phyloP scores from a whole-genome alignment of 192 early-diverging fungal genomes.

The Coemansia sp. region DNA sequence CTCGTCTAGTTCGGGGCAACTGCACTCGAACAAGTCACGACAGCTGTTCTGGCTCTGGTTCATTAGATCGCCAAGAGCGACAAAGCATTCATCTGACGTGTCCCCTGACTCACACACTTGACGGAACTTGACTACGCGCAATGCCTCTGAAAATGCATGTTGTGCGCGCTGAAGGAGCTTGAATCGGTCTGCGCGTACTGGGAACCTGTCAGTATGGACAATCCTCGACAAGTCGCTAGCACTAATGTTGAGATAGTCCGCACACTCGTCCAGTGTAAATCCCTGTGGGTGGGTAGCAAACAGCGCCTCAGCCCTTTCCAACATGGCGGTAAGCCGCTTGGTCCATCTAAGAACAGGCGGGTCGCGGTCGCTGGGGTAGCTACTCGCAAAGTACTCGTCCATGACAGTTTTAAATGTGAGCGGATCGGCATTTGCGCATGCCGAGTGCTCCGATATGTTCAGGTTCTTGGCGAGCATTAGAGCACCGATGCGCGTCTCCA shows the following conservation, averaged over 20 bases:
- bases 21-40: constrained; percentile 80
- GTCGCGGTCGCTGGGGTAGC: not conserved
- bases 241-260: constrained; percentile 6
- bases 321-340: constrained; percentile 33
- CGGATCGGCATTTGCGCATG: constrained; percentile 58
- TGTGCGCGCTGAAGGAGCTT: constrained; percentile 77
- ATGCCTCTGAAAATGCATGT: constrained; percentile 83
- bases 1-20: constrained; percentile 82
- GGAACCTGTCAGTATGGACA: constrained; percentile 59
- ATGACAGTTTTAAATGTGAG: constrained; percentile 55
- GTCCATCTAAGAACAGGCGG: constrained; percentile 37
- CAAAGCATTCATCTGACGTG: not conserved
- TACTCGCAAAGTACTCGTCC: constrained; percentile 37
- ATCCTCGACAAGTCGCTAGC: constrained; percentile 1
- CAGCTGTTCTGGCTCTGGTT: constrained; percentile 87
- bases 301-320: constrained; percentile 15
- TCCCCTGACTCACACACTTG: constrained; percentile 23
- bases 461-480: constrained; percentile 63
- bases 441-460: constrained; percentile 47
- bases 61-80: constrained; percentile 75
- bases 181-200: constrained; percentile 69
- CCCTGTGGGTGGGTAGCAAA: constrained; percentile 32
- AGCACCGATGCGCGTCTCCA: constrained; percentile 86
- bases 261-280: constrained; percentile 39
- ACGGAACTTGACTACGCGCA: constrained; percentile 63